phyloP scores from a whole-genome alignment of 2,329 filamentous ascomycete species.

The Phoma herbarum region DNA sequence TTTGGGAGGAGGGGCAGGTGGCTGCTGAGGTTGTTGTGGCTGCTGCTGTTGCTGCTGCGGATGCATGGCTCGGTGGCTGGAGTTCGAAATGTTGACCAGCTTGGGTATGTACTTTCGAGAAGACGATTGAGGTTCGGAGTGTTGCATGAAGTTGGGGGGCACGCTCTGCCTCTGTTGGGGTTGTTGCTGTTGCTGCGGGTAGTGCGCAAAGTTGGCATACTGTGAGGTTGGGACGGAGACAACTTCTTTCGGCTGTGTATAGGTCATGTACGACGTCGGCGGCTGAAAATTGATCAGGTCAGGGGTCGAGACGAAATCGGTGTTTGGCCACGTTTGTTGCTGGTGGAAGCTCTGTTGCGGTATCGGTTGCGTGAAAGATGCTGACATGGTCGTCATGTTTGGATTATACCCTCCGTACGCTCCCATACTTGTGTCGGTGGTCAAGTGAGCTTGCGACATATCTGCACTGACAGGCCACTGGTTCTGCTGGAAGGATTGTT shows the following conservation, averaged over 20 bases:
- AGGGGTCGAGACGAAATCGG: slow-evolving; percentile 48
- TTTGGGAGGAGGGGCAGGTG: slow-evolving; percentile 48
- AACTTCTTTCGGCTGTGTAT: slow-evolving; percentile 44
- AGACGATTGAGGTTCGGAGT: slow-evolving; percentile 29
- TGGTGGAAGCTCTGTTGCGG: slow-evolving; percentile 43
- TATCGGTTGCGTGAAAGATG: slow-evolving; percentile 46
- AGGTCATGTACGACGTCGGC: slow-evolving; percentile 43
- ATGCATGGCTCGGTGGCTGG: slow-evolving; percentile 37
- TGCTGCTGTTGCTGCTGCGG: slow-evolving; percentile 28
- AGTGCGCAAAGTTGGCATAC: slow-evolving; percentile 46
- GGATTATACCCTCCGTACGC: slow-evolving; percentile 42
- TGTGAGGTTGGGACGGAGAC: slow-evolving; percentile 47
- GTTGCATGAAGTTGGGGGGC: slow-evolving; percentile 47
- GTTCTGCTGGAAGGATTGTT: slow-evolving; percentile 38
- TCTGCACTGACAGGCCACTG: slow-evolving; percentile 49
- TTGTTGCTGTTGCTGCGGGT: slow-evolving; percentile 23
- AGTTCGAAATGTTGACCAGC: slow-evolving; percentile 46
- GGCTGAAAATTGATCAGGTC: slow-evolving; percentile 48
- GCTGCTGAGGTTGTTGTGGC: slow-evolving; percentile 43
- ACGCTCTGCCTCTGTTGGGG: slow-evolving; percentile 43
- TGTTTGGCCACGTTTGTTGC: slow-evolving; percentile 43
- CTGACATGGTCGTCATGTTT: slow-evolving; percentile 43
- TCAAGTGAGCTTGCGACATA: slow-evolving; percentile 42
- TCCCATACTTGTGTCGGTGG: slow-evolving; percentile 39
- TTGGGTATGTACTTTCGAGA: slow-evolving; percentile 47